Percentiles rank a stretch among this genome's conserved stretches.
phyloP scores from a whole-genome alignment of 163 green algal species.

The Trebouxiophyceae sp. region DNA sequence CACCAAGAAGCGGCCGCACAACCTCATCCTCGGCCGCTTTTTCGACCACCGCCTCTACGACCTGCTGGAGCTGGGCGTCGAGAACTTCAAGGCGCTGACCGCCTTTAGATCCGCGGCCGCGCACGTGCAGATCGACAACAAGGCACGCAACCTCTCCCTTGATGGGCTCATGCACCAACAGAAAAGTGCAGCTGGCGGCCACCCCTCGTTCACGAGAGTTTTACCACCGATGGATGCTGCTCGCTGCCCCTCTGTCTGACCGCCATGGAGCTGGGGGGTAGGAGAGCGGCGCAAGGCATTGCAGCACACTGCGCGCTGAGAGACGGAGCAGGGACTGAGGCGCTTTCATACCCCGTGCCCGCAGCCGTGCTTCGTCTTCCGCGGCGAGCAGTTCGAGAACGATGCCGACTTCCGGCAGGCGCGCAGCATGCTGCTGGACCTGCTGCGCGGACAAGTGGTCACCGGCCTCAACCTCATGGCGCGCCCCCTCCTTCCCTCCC shows the following conservation, averaged over 20 bases:
- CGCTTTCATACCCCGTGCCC: too few relatives aligned
- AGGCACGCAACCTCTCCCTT: constrained; percentile 62
- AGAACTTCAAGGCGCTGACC: constrained; percentile 50
- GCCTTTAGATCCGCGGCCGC: constrained; percentile 38
- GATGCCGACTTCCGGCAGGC: constrained; percentile 54
- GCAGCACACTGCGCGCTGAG: too few relatives aligned
- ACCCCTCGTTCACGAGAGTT: too few relatives aligned
- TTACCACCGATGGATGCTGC: too few relatives aligned
- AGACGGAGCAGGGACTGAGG: too few relatives aligned
- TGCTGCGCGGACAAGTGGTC: constrained; percentile 73
- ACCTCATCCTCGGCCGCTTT: constrained; percentile 86
- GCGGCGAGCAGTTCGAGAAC: constrained; percentile 85
- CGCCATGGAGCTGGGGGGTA: too few relatives aligned
- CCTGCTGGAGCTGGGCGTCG: constrained; percentile 82
- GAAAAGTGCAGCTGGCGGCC: not conserved
- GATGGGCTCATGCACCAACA: too few relatives aligned
- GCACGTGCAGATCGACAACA: constrained; percentile 64
- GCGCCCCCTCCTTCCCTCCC: too few relatives aligned
- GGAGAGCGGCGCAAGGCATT: too few relatives aligned
- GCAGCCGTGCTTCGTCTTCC: constrained; percentile 88
- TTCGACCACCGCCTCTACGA: constrained; percentile 90
- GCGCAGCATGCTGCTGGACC: constrained; percentile 86
- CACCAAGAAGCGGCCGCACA: constrained; percentile 96
- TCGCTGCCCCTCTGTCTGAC: too few relatives aligned
- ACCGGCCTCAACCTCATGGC: constrained; percentile 50